phyloP scores from a whole-genome alignment of 1,139 yeast species.

The Nadsonia starkeyi-henricii region DNA sequence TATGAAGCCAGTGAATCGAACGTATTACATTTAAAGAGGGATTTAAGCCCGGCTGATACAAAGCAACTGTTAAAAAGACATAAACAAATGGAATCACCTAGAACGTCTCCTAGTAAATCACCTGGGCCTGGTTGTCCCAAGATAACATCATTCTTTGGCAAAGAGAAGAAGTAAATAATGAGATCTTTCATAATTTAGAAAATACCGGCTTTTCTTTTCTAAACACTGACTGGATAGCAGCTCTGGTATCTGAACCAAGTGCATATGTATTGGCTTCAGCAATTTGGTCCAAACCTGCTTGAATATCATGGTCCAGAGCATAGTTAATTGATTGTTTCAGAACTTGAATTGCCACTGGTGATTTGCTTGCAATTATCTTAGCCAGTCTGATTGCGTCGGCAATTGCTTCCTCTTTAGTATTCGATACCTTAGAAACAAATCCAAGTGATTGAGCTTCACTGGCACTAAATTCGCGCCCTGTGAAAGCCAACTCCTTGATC shows the following conservation, averaged over 20 bases:
- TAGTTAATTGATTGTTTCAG: conserved; percentile 46
- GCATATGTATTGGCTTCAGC: conserved; percentile 40
- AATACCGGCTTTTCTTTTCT: conserved; percentile 20
- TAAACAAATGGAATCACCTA: neutral
- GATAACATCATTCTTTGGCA: neutral
- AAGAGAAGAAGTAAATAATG: neutral
- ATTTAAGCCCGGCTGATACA: neutral
- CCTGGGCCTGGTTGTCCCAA: neutral
- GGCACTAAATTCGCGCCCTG: conserved; percentile 44
- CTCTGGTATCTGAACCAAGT: conserved; percentile 25
- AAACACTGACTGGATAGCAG: conserved; percentile 20
- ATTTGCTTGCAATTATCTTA: conserved; percentile 31
- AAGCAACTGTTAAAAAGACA: neutral
- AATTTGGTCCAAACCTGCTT: conserved; percentile 38
- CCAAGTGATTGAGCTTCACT: conserved; percentile 47
- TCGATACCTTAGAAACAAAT: conserved; percentile 35
- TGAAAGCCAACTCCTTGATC: conserved; percentile 47
- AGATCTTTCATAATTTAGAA: conserved; percentile 14
- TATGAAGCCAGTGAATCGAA: neutral
- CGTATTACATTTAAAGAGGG: neutral
- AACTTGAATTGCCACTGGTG: conserved; percentile 52
- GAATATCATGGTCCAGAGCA: conserved; percentile 33
- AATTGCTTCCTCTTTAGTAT: conserved; percentile 37
- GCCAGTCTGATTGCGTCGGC: conserved; percentile 40
- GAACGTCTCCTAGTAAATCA: neutral